These are phyloP conservation scores for Penicillium nucicola DNA, from an alignment of 495 filamentous ascomycete genomes.

Conservation along the genomic window DNA sequence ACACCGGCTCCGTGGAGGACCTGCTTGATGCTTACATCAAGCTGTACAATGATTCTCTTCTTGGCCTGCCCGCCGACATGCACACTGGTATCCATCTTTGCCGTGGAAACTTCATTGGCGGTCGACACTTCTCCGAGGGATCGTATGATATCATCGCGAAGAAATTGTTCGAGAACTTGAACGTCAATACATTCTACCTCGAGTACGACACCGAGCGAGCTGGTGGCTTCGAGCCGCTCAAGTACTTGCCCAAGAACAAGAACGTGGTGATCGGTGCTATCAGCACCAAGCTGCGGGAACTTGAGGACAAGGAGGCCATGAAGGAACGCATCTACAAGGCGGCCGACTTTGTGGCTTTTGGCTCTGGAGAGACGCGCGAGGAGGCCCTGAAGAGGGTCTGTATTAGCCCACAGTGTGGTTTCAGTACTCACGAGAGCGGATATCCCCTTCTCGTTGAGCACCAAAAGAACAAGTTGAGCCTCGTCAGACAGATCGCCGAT, in stretches of 20 bases:
- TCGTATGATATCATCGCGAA: slow-evolving; percentile 66
- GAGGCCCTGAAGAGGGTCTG: slow-evolving; percentile 58
- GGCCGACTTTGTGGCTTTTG: slow-evolving; percentile 55
- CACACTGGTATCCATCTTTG: slow-evolving; percentile 66
- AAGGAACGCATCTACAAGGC: slow-evolving; percentile 56
- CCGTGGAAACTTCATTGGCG: slow-evolving; percentile 49
- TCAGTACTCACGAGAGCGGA: slow-evolving; percentile 62
- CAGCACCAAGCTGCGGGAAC: slow-evolving; percentile 59
- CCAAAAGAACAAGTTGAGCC: slow-evolving; percentile 51
- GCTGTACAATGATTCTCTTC: slow-evolving; percentile 61
- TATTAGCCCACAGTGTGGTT: slow-evolving; percentile 66
- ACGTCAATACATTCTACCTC: slow-evolving; percentile 66
- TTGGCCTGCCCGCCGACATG: slow-evolving; percentile 55
- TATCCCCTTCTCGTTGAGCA: slow-evolving; percentile 59
- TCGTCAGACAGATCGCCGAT: slow-evolving; percentile 48
- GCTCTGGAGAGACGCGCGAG: slow-evolving; percentile 36
- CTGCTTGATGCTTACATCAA: slow-evolving; percentile 59
- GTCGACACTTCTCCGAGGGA: slow-evolving; percentile 60
- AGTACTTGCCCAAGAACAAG: slow-evolving; percentile 60
- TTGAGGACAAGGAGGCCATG: slow-evolving; percentile 61
- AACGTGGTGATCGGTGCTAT: slow-evolving; percentile 64
- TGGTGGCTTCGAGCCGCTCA: slow-evolving; percentile 63
- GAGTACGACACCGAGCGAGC: slow-evolving; percentile 67
- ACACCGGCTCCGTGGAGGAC: slow-evolving; percentile 45
- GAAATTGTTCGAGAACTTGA: slow-evolving; percentile 60